Evolutionary conservation across 2,329 filamentous ascomycete species (phyloP), one percentile per base, ranked within the genome.

Genomic region (Phyllosticta citribraziliensis): DNA sequence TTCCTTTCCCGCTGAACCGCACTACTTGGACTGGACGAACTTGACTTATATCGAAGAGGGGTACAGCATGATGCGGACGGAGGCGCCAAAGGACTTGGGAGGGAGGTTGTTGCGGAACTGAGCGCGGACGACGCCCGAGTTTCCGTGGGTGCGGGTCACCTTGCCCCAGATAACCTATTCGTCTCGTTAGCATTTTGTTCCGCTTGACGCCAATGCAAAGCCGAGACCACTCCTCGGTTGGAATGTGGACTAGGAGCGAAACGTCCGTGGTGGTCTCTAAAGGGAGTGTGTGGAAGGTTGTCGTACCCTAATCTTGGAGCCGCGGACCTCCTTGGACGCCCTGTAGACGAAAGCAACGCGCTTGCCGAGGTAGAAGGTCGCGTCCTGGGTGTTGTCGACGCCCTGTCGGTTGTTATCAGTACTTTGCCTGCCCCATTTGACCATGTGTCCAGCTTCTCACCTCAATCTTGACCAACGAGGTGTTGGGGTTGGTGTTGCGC

Each of bases 321-420:
- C 93, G 74, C 92, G 88, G 75, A 95, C 84, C 85, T 96, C 91
- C 81, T 87, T 91, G 80, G 88, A 86, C 71, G 86, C 91, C 76
- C 91, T 89, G 85, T 97, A 97, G 79, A 97, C 91, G 79, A 90
- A 97, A 77, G 93, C 92, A 77, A 97, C 86, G 83, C 91, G 91
- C 88, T 97, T 97, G 82, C 93, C 93, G 68, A 91, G 84, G 83
- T 97, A 97, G 88, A 97, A 97, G 12, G 86, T 88, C 78, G 93
- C 92, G 76, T 87, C 89, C 73, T 89, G 83, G 74, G 88, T 85
- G 83, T 89, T 85, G 73, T 94, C 91, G 73, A 97, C 93, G 79
- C 92, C 56, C 55, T 62, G 30, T 57, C 51, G 8, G n/a, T 52
- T 33, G 3, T 17, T 17, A 33, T 61, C 25, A 61, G 58, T 35